Evolutionary conservation across 768 basidiomycete species (phyloP), one percentile per base, ranked within the genome.

Genomic region (Dentipellis fragilis): DNA sequence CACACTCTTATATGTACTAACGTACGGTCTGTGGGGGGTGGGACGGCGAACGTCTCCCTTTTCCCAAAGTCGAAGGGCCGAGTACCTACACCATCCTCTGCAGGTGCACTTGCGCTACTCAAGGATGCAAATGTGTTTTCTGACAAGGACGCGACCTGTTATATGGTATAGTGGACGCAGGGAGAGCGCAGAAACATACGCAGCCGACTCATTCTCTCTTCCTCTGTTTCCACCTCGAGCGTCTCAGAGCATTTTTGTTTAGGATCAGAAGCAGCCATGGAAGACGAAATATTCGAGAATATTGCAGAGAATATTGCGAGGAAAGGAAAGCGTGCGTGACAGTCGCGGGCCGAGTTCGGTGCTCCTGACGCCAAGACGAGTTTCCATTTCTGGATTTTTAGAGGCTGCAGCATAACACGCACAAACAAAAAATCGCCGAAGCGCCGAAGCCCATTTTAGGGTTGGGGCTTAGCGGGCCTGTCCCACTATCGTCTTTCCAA

Each of bases 31-130:
- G 47, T 52, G 6, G 62, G 60, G 38, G 65, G 62, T 2, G 57
- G 62, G 5, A 62, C 50, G 36, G 55, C 37, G 49, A 61, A 63
- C 7, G 64, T 63, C 48, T 23, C 55, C 23, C 64, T 55, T 45
- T 60, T 60, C 5, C 65, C 61, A 45, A 63, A 64, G 52, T 63
- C 62, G 53, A 66, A 63, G 0, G 56, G 29, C 6, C 42, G n/a
- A n/a, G 42, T 45, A 9, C n/a, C n/a, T 19, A 16, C 3, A 9
- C n/a, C n/a, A 40, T 19, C 10, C 16, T 50, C 49, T 14, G 54
- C 34, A 11, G 17, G 37, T 1, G 58, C 23, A n/a, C 50, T 54
- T 3, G 45, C 12, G 16, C 10, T 38, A 21, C 49, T 57, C 21
- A 61, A 42, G 53, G 52, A 40, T 56, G 63, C 62, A 34, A 61